Evolutionary conservation across 1,139 yeast genomes (phyloP).

Genomic region (Geotrichum restrictum): DNA sequence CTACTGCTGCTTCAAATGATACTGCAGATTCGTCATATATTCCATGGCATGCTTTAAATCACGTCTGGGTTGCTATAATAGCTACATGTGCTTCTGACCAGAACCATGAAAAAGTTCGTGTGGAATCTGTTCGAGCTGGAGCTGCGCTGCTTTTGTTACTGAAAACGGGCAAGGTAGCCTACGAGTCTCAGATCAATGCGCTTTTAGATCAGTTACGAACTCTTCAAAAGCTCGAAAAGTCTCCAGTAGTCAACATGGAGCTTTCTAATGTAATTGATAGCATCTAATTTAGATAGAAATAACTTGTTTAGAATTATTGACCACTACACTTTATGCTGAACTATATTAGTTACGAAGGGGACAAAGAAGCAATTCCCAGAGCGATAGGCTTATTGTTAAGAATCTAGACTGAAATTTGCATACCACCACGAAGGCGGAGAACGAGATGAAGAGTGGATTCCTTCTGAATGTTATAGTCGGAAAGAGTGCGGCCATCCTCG

Average conservation of each 20-base stretch:
- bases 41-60: slow-evolving; percentile 24
- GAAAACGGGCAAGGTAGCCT: slow-evolving; percentile 25
- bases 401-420: too few species aligned
- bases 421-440: too few species aligned
- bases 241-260: slow-evolving; percentile 14
- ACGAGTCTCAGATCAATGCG: slow-evolving; percentile 10
- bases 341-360: too few species aligned
- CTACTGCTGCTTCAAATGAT: slow-evolving; percentile 31
- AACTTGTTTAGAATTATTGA: too few species aligned
- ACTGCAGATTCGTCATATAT: slow-evolving; percentile 33
- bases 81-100: slow-evolving; percentile 43
- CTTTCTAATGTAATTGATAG: slow-evolving; percentile 9
- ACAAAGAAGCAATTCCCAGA: too few species aligned
- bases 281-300: neutral
- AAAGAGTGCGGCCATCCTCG: too few species aligned
- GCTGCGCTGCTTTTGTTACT: slow-evolving; percentile 29
- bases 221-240: slow-evolving; percentile 6
- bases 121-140: slow-evolving; percentile 47
- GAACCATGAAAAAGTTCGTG: slow-evolving; percentile 60
- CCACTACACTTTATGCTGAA: too few species aligned
- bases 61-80: slow-evolving; percentile 36
- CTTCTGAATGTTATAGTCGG: too few species aligned
- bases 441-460: too few species aligned
- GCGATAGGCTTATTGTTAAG: too few species aligned
- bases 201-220: slow-evolving; percentile 12